A percentile compares a stretch with the other conserved stretches of the same genome.
Conservation (phyloP, 2,329 filamentous ascomycete species). For the Immersiporthe knoxdaviesiana region DNA sequence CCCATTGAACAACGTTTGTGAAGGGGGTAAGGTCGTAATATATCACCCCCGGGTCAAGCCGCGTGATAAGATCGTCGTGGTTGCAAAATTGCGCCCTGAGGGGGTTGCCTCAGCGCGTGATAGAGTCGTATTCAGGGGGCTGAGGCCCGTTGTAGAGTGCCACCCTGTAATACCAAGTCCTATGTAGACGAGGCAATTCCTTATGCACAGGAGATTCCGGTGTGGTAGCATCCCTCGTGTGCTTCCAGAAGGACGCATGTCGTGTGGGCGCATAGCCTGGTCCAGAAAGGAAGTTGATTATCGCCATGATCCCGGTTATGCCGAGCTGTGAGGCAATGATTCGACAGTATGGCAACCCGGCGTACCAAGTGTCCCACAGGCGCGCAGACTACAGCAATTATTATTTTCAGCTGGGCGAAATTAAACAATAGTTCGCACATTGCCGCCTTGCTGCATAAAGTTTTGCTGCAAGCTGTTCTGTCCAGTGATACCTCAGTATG, state of each 20-base stretch:
- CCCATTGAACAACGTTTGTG: neutral
- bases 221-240: neutral
- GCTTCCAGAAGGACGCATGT: constrained; percentile 5
- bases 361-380: neutral
- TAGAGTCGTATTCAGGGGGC: constrained; percentile 6
- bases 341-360: neutral
- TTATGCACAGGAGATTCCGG: constrained; percentile 8
- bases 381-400: neutral
- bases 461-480: neutral
- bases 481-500: neutral
- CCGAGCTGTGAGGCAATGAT: constrained; percentile 4
- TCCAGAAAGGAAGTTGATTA: constrained; percentile 9
- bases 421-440: neutral
- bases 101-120: constrained; percentile 9
- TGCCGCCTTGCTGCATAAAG: neutral
- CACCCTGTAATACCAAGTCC: too few species aligned
- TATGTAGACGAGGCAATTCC: neutral
- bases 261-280: neutral
- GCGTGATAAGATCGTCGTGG: neutral
- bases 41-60: neutral
- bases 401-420: neutral
- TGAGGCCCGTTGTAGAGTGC: neutral
- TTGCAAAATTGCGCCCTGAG: neutral
- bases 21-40: neutral
- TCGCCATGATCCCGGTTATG: neutral